Percentiles rank a stretch among this genome's conserved stretches.
These are phyloP conservation scores for Blastobotrys attinorum DNA, from an alignment of 805 yeast species.

Conservation along the genomic window DNA sequence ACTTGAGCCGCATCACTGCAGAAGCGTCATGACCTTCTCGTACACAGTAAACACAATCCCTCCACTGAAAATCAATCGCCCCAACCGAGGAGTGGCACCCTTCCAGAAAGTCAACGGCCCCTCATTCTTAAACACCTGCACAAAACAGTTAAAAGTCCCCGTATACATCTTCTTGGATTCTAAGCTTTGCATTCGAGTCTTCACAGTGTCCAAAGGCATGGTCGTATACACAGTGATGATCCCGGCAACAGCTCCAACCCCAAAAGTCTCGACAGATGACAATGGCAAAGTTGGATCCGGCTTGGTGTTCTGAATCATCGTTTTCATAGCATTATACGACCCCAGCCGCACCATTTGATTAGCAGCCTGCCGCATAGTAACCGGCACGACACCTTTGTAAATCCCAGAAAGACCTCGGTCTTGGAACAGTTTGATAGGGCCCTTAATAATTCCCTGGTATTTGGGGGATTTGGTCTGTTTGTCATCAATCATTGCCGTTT, in stretches of 20 bases:
- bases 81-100: constrained; percentile 96
- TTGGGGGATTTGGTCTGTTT: constrained; percentile 68
- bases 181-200: constrained; percentile 94
- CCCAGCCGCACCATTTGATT: constrained; percentile 94
- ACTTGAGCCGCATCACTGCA: constrained; percentile 27
- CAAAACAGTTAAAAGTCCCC: constrained; percentile 77
- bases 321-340: constrained; percentile 81
- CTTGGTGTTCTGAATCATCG: constrained; percentile 62
- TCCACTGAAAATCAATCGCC: constrained; percentile 86
- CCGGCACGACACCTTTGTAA: constrained; percentile 87
- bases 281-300: constrained; percentile 67
- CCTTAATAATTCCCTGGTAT: constrained; percentile 55
- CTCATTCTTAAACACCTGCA: constrained; percentile 71
- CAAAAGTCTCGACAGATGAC: constrained; percentile 70
- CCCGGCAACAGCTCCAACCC: constrained; percentile 86
- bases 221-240: constrained; percentile 81
- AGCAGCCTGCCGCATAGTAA: constrained; percentile 90
- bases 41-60: constrained; percentile 96
- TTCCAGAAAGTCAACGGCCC: constrained; percentile 92
- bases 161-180: constrained; percentile 64
- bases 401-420: constrained; percentile 81
- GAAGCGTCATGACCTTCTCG: constrained; percentile 72
- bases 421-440: constrained; percentile 54
- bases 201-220: constrained; percentile 92
- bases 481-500: constrained; percentile 93